Conservation (phyloP, 192 early-diverging fungal genomes). For the Chytriomyces confervae region DNA sequence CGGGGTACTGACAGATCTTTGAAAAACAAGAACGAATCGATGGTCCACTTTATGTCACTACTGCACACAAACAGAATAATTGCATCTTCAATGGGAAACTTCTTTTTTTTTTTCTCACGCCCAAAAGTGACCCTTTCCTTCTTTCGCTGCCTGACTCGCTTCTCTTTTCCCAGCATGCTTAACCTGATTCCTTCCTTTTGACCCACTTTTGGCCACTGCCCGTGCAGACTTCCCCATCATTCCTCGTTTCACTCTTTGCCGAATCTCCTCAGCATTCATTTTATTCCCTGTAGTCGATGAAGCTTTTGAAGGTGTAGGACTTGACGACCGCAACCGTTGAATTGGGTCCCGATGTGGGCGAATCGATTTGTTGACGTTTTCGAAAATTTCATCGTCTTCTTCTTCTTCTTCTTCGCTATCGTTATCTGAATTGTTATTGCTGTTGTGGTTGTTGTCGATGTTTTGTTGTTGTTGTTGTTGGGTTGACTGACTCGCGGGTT, state of each 20-base stretch:
- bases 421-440: neutral
- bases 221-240: constrained; percentile 36
- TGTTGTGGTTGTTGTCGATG: neutral
- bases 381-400: constrained; percentile 30
- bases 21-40: too few species aligned
- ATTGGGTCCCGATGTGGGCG: constrained; percentile 40
- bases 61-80: neutral
- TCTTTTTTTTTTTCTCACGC: neutral
- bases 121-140: constrained; percentile 27
- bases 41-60: neutral
- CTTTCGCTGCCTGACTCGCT: constrained; percentile 20
- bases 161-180: constrained; percentile 13
- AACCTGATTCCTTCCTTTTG: constrained; percentile 14
- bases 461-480: neutral
- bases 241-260: constrained; percentile 37
- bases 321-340: constrained; percentile 12
- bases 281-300: constrained; percentile 15
- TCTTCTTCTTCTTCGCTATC: constrained; percentile 15
- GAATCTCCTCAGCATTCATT: constrained; percentile 41
- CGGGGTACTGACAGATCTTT: too few species aligned
- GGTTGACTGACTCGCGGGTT: neutral
- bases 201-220: constrained; percentile 7
- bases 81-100: neutral
- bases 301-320: constrained; percentile 11
- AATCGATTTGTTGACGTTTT: constrained; percentile 16